Percentiles rank a stretch among this genome's conserved stretches.
phyloP scores from a whole-genome alignment of 2,329 filamentous ascomycete genomes.

The Huntiella bhutanensis region DNA sequence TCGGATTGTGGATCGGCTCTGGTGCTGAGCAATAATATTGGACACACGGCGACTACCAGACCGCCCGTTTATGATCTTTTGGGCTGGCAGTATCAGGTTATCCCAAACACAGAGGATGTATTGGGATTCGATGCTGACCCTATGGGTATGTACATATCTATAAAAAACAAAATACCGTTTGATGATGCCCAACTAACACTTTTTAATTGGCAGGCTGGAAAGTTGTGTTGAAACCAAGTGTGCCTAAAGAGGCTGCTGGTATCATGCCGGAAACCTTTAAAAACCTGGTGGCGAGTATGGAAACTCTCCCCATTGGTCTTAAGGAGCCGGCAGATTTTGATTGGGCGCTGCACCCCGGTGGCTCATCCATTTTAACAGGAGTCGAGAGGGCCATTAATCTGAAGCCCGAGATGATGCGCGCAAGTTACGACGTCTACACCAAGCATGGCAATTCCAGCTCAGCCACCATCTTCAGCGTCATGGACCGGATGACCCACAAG shows the following conservation, averaged over 20 bases:
- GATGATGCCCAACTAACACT: neutral
- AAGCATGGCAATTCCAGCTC: conserved; percentile 51
- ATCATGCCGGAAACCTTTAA: conserved; percentile 35
- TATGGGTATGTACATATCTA: conserved; percentile 24
- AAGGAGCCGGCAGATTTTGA: conserved; percentile 40
- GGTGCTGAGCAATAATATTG: conserved; percentile 45
- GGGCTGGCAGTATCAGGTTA: conserved; percentile 44
- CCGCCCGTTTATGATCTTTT: conserved; percentile 40
- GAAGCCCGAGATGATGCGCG: conserved; percentile 43
- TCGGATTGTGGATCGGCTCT: conserved; percentile 51
- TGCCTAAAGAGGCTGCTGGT: conserved; percentile 35
- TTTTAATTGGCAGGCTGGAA: conserved; percentile 35
- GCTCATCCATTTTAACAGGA: conserved; percentile 44
- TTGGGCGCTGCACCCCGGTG: conserved; percentile 57
- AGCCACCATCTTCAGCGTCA: conserved; percentile 48
- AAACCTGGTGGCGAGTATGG: conserved; percentile 24
- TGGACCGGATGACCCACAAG: conserved; percentile 39
- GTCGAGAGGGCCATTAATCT: conserved; percentile 40
- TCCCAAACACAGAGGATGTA: conserved; percentile 42
- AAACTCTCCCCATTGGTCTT: conserved; percentile 26
- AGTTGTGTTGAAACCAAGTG: conserved; percentile 41
- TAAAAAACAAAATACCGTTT: too few relatives aligned
- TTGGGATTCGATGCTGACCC: conserved; percentile 48
- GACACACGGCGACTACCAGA: conserved; percentile 19
- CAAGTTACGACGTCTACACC: conserved; percentile 51